Evolutionary conservation across 1,139 yeast species (phyloP), one percentile per base, ranked within the genome.

Genomic region (Saccharomyces hybrid): DNA sequence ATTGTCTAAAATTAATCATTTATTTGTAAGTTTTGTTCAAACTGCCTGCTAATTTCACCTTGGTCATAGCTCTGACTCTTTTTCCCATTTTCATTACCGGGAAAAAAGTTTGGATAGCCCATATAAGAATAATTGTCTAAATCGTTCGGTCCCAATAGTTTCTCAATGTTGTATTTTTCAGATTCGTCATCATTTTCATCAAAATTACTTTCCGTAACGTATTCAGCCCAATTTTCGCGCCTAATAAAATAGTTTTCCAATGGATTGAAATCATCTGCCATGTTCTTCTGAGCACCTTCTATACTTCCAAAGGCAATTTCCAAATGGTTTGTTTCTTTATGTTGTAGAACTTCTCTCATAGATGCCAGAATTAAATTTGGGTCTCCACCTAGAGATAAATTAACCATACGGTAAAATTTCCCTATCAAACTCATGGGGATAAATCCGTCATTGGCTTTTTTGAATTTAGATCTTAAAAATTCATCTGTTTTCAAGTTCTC

Each of bases 401-500:
- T 64, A 20, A 60, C 60, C 47, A 65, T 57, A 32, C 67, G 58
- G 57, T 64, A 64, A 48, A 65, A 65, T 50, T 59, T 62, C 8
- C 65, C 56, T 42, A 65, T 61, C 34, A 59, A 51, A 3, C 66
- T 54, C 23, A 64, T 54, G 26, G 67, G 66, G 28, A 62, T 63
- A 51, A 57, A 65, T 3, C 69, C 69, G n/a, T 63, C 62, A 13
- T 51, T 41, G 3, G 48, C 16, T 14, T 57, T 56, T 16, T 61
- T 58, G 44, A 65, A 57, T 38, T 62, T 62, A 11, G 66, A 60
- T 50, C 60, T 61, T 56, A 65, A 54, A 42, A 59, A 65, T 9
- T 56, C 53, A 55, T 65, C 69, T 44, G 61, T 59, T 14, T 57
- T 52, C 71, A 93, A 78, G 73, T 93, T 93, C 65, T 90, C 96